phyloP scores from a whole-genome alignment of 805 yeast genomes.

The Ogataea saltuana region DNA sequence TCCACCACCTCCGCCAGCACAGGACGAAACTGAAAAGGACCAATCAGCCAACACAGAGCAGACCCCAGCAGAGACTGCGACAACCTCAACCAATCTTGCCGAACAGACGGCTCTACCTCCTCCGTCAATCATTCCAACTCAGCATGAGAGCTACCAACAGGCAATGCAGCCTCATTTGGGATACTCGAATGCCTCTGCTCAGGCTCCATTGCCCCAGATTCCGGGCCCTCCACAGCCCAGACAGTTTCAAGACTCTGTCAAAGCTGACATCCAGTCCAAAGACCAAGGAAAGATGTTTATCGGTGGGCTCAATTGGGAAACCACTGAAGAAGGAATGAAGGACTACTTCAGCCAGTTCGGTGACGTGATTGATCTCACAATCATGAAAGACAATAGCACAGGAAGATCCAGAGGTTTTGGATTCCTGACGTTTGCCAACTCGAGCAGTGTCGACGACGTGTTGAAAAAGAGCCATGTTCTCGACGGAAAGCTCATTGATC shows the following conservation, averaged over 20 bases:
- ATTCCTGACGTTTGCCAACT: slow-evolving; percentile 79
- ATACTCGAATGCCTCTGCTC: no score
- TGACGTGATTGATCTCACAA: slow-evolving; percentile 81
- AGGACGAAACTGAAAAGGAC: slow-evolving; percentile 2
- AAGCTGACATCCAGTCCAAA: slow-evolving; percentile 52
- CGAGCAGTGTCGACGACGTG: slow-evolving; percentile 84
- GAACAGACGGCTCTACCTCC: no score
- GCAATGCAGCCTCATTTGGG: no score
- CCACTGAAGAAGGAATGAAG: slow-evolving; percentile 82
- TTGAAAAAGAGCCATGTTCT: slow-evolving; percentile 81
- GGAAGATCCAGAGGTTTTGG: slow-evolving; percentile 96
- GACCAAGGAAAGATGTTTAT: slow-evolving; percentile 91
- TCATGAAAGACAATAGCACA: slow-evolving; percentile 85
- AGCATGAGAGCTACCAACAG: no score
- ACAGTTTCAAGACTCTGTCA: slow-evolving; percentile 34
- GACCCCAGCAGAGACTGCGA: slow-evolving; percentile 7
- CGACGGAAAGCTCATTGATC: slow-evolving; percentile 96
- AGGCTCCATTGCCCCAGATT: slow-evolving; percentile 2
- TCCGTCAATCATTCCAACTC: no score
- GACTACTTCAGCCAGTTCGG: slow-evolving; percentile 88
- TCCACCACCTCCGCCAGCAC: slow-evolving; percentile 13
- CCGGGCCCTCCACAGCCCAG: slow-evolving; percentile 17
- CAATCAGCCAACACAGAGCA: slow-evolving; percentile 9
- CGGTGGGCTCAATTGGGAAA: slow-evolving; percentile 98
- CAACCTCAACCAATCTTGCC: no score